Conservation (phyloP, 2,329 filamentous ascomycete species). For the Alternaria sp. region DNA sequence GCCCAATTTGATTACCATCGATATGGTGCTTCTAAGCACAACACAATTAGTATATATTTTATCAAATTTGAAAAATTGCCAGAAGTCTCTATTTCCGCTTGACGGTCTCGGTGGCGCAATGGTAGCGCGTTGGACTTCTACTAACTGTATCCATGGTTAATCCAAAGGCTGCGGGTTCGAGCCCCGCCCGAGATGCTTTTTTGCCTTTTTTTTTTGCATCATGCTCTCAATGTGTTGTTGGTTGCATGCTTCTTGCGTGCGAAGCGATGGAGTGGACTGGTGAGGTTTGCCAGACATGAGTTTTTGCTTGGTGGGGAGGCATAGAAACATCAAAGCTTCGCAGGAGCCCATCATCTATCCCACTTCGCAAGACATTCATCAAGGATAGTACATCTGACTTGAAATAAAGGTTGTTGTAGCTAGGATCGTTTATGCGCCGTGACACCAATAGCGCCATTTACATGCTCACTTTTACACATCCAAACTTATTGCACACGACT, state of each 20-base stretch:
- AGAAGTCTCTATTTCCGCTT: conserved; percentile 35
- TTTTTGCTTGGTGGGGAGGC: conserved; percentile 1
- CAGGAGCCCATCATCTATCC: neutral
- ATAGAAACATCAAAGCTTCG: neutral
- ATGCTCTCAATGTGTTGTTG: neutral
- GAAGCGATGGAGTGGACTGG: neutral
- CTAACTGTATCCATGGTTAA: conserved; percentile 12
- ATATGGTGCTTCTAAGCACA: no score
- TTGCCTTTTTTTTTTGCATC: conserved; percentile 14
- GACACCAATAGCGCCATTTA: conserved; percentile 5
- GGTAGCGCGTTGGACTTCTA: conserved; percentile 49
- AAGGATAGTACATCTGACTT: neutral
- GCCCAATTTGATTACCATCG: neutral
- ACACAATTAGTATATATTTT: neutral
- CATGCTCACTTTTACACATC: neutral
- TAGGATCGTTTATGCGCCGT: neutral
- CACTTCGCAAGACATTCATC: neutral
- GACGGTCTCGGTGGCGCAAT: conserved; percentile 44
- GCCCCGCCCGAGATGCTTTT: conserved; percentile 45
- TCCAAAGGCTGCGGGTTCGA: conserved; percentile 48
- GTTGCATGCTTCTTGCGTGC: neutral
- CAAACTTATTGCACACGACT: neutral
- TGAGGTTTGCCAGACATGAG: neutral
- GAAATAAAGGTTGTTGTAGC: neutral
- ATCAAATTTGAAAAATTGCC: neutral